A percentile compares a stretch with the other conserved stretches of the same genome.
phyloP scores from a whole-genome alignment of 768 basidiomycete species.

The Tulasnella sp. region DNA sequence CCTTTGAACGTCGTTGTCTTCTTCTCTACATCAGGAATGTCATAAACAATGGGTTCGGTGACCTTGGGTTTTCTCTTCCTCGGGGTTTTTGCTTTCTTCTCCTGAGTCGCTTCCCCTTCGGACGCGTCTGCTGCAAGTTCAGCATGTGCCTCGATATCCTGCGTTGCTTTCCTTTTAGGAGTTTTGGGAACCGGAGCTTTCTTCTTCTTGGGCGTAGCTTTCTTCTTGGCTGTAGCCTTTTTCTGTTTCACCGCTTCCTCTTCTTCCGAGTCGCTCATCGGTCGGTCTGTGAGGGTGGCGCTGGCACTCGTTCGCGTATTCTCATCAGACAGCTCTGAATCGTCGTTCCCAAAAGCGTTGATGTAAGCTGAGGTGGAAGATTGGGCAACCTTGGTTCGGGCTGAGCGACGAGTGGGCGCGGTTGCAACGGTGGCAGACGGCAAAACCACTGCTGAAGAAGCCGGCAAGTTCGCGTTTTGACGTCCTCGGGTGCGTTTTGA shows the following conservation, averaged over 20 bases:
- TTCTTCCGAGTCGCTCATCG: constrained; percentile 31
- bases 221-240: constrained; percentile 18
- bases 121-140: not conserved
- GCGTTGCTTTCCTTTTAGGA: constrained; percentile 35
- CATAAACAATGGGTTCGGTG: constrained; percentile 50
- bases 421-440: not conserved
- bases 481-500: constrained; percentile 32
- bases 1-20: constrained; percentile 67
- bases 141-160: constrained; percentile 40
- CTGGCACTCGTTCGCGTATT: not conserved
- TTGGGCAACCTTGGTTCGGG: not conserved
- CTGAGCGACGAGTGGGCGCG: constrained; percentile 11
- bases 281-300: not conserved
- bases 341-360: constrained; percentile 33
- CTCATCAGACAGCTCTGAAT: not conserved
- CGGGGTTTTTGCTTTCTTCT: constrained; percentile 39
- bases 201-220: constrained; percentile 36
- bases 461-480: not conserved
- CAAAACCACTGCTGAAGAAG: not conserved
- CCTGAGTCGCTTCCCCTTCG: constrained; percentile 5
- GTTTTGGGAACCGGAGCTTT: not conserved
- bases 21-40: constrained; percentile 71
- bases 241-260: constrained; percentile 7
- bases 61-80: constrained; percentile 43
- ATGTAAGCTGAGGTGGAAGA: not conserved